Evolutionary conservation across 2,329 filamentous ascomycete species (phyloP).

Genomic region (Pseudogymnoascus sp.): DNA sequence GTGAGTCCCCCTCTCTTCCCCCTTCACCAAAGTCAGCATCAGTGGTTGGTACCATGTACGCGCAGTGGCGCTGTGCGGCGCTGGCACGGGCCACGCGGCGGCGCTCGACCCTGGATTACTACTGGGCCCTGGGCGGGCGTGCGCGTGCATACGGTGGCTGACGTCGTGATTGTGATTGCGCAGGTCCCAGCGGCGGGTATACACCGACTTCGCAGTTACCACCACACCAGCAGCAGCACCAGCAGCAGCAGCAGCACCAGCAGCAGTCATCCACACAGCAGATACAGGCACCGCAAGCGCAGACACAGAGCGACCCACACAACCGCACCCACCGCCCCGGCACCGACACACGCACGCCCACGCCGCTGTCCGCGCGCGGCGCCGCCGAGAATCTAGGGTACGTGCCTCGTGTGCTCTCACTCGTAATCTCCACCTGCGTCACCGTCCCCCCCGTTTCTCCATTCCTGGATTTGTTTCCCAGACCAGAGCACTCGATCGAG

Average conservation of each 20-base stretch:
- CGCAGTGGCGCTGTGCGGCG: background rate
- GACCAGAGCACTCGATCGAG: background rate
- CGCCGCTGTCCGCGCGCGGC: background rate
- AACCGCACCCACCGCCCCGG: background rate
- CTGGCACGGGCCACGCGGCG: background rate
- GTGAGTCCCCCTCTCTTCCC: background rate
- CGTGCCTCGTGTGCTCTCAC: background rate
- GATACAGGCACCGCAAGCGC: background rate
- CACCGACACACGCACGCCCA: background rate
- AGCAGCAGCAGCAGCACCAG: background rate
- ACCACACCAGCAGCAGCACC: too few species aligned
- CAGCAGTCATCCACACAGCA: background rate
- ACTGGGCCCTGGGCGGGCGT: background rate
- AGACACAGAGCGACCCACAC: background rate
- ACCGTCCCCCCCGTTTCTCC: background rate
- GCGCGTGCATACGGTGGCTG: background rate
- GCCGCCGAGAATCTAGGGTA: background rate
- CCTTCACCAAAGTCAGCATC: background rate
- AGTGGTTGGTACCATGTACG: background rate
- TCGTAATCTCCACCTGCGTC: background rate
- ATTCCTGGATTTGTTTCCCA: background rate
- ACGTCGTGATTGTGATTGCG: background rate
- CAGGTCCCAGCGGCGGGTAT: background rate
- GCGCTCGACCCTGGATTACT: background rate
- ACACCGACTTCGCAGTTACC: background rate